A percentile compares a stretch with the other conserved stretches of the same genome.
Conservation (phyloP, 2,329 filamentous ascomycete species). For the Diaporthe humulicola region DNA sequence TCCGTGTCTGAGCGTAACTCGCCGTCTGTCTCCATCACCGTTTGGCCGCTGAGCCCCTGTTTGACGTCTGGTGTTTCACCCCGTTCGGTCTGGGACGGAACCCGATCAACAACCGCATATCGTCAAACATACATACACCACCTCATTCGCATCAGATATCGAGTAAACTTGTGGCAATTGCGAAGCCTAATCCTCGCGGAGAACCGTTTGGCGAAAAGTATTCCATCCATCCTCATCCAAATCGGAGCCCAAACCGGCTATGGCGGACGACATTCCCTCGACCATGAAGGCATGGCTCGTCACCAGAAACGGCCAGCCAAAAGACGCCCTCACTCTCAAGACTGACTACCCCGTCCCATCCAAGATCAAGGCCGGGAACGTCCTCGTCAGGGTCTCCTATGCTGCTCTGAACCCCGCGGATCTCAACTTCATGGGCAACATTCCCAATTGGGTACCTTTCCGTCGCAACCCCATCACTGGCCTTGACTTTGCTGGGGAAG, state of each 20-base stretch:
- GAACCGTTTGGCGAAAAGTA: not conserved
- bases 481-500: conserved; percentile 52
- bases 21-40: not conserved
- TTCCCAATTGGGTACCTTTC: conserved; percentile 50
- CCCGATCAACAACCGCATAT: not conserved
- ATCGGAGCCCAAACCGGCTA: not conserved
- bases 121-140: not conserved
- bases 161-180: not conserved
- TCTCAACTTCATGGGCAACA: conserved; percentile 47
- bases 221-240: not conserved
- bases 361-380: conserved; percentile 40
- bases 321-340: conserved; percentile 45
- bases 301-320: conserved; percentile 45
- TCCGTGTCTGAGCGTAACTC: not conserved
- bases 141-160: not conserved
- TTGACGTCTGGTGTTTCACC: conserved; percentile 20
- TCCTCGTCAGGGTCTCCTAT: conserved; percentile 51
- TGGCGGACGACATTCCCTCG: conserved; percentile 38
- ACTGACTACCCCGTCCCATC: conserved; percentile 41
- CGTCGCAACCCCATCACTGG: conserved; percentile 48
- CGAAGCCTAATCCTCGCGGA: not conserved
- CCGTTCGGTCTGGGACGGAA: not conserved
- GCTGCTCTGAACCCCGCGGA: conserved; percentile 55
- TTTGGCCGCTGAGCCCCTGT: not conserved
- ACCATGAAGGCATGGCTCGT: conserved; percentile 50